Evolutionary conservation across 805 yeast species (phyloP).

Genomic region (Teunomyces funiuensis): DNA sequence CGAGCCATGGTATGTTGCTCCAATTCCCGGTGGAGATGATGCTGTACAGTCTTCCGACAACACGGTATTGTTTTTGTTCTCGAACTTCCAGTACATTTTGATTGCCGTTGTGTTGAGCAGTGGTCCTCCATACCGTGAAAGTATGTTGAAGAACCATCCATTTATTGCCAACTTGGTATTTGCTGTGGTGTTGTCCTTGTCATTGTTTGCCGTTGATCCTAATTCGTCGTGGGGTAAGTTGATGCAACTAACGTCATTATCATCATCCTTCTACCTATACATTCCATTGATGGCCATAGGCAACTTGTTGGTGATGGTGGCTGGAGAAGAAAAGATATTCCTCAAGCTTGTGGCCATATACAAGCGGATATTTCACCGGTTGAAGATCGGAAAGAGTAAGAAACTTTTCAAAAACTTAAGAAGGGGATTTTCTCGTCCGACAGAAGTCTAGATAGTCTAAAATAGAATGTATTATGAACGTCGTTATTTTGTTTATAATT

Average conservation of each 20-base stretch:
- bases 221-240: conserved; percentile 58
- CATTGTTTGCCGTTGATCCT: conserved; percentile 55
- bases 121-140: conserved; percentile 92
- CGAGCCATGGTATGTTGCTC: conserved; percentile 75
- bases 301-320: conserved; percentile 50
- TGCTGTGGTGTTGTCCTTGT: conserved; percentile 50
- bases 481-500: no score
- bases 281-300: conserved; percentile 46
- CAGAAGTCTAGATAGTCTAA: conserved; percentile 7
- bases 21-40: conserved; percentile 71
- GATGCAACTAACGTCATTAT: conserved; percentile 72
- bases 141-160: conserved; percentile 64
- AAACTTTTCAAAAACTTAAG: conserved; percentile 28
- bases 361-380: conserved; percentile 30
- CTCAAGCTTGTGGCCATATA: conserved; percentile 37
- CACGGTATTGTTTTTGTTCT: conserved; percentile 74
- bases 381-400: conserved; percentile 28
- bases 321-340: conserved; percentile 48
- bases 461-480: background rate
- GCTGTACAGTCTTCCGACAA: conserved; percentile 87
- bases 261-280: conserved; percentile 48
- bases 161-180: conserved; percentile 61
- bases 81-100: conserved; percentile 87
- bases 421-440: conserved; percentile 10
- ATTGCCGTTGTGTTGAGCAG: conserved; percentile 81